These are phyloP conservation scores for Neobulgaria alba DNA, from an alignment of 2,329 filamentous ascomycete species.

Conservation along the genomic window DNA sequence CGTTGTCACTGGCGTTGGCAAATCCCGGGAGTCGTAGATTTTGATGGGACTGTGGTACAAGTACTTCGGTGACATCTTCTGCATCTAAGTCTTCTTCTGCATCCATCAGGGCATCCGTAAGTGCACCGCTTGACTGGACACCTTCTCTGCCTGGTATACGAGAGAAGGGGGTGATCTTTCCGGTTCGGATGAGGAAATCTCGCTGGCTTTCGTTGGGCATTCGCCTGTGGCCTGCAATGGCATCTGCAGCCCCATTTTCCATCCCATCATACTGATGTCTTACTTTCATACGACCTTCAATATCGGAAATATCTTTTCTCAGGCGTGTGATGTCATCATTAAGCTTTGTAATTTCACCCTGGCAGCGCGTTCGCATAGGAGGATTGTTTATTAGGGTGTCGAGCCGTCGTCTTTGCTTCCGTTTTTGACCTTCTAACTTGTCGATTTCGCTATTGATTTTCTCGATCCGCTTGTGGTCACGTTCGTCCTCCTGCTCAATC, in stretches of 20 bases:
- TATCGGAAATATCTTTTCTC: conserved; percentile 68
- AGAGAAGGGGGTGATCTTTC: conserved; percentile 95
- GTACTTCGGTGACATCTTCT: conserved; percentile 33
- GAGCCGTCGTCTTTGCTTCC: conserved; percentile 48
- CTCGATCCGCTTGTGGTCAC: conserved; percentile 53
- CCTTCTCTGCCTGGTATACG: conserved; percentile 49
- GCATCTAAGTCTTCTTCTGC: conserved; percentile 61
- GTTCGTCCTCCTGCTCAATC: conserved; percentile 54
- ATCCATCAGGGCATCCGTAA: conserved; percentile 72
- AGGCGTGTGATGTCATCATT: conserved; percentile 34
- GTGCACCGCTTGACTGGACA: conserved; percentile 54
- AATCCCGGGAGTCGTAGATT: conserved; percentile 68
- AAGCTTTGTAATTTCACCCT: conserved; percentile 29
- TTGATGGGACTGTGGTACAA: conserved; percentile 55
- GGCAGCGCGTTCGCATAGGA: conserved; percentile 36
- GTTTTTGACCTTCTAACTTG: conserved; percentile 58
- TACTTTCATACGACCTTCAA: conserved; percentile 71
- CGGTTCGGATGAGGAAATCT: conserved; percentile 87
- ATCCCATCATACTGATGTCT: conserved; percentile 49
- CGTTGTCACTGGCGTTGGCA: conserved; percentile 38
- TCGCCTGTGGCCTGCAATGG: conserved; percentile 45
- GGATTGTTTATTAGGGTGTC: conserved; percentile 43
- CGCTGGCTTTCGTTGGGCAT: conserved; percentile 74
- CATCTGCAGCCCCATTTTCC: conserved; percentile 35
- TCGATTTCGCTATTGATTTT: conserved; percentile 45